Conservation (phyloP, 768 basidiomycete genomes). For the Boletus fagicola region DNA sequence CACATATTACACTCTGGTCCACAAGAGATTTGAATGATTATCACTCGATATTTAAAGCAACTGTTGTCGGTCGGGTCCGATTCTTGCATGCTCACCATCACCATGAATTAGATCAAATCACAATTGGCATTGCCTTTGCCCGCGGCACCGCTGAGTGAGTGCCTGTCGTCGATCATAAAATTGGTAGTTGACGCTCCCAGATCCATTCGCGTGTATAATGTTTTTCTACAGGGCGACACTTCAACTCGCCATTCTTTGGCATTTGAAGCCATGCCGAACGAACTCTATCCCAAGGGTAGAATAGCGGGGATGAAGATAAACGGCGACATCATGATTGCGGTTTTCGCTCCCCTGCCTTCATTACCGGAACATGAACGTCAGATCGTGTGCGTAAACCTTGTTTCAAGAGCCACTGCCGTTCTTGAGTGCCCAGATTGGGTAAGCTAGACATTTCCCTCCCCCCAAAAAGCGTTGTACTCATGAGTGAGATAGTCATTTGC, state of each 20-base stretch:
- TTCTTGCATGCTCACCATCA: constrained; percentile 36
- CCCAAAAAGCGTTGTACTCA: background rate
- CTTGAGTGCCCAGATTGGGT: constrained; percentile 22
- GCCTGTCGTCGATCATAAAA: background rate
- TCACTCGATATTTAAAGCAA: constrained; percentile 29
- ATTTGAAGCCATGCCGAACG: constrained; percentile 18
- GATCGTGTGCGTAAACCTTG: constrained; percentile 24
- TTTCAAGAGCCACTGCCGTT: constrained; percentile 7
- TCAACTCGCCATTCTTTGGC: constrained; percentile 4
- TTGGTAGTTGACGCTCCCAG: constrained; percentile 9
- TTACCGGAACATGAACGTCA: constrained; percentile 1
- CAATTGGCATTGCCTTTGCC: constrained; percentile 22
- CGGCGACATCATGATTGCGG: constrained; percentile 19
- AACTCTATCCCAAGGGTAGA: constrained; percentile 18
- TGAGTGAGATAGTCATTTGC: constrained; percentile 4
- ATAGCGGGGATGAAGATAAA: constrained; percentile 23
- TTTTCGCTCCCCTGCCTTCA: constrained; percentile 11
- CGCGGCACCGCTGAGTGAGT: constrained; percentile 20
- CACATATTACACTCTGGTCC: constrained; percentile 47
- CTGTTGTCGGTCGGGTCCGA: constrained; percentile 31
- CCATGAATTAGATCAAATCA: constrained; percentile 17
- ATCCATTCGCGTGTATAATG: constrained; percentile 25
- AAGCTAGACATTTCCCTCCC: background rate
- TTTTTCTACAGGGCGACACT: constrained; percentile 13
- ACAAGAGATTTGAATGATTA: constrained; percentile 28